Percentiles rank a stretch among this genome's conserved stretches.
These are phyloP conservation scores for Sporopachydermia lactativora DNA, from an alignment of 805 yeast species.

Conservation along the genomic window DNA sequence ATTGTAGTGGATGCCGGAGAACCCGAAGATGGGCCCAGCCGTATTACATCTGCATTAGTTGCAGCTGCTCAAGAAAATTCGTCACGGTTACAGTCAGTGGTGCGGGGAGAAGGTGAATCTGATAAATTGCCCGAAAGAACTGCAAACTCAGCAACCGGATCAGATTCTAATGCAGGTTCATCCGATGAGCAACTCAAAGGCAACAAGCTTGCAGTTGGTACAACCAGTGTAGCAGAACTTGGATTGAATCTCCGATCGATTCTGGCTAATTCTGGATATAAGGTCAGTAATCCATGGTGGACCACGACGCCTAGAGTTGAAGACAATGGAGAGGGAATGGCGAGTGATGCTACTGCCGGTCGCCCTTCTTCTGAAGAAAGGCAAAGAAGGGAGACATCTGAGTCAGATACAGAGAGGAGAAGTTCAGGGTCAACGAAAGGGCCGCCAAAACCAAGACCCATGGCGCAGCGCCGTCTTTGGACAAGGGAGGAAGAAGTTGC, in stretches of 20 bases:
- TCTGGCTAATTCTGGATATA: not conserved
- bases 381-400: conserved; percentile 12
- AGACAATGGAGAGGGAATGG: conserved; percentile 13
- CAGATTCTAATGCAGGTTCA: not conserved
- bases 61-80: not conserved
- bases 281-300: conserved; percentile 1
- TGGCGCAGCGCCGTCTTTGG: conserved; percentile 57
- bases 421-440: conserved; percentile 8
- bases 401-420: too few species aligned
- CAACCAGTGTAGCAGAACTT: not conserved
- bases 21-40: too few species aligned
- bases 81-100: not conserved
- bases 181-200: not conserved
- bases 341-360: conserved; percentile 4
- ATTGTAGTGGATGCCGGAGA: not conserved
- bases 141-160: not conserved
- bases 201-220: not conserved
- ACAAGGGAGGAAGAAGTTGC: conserved; percentile 81
- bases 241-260: not conserved
- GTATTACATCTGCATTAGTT: not conserved
- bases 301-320: conserved; percentile 1
- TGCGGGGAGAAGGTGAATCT: too few species aligned
- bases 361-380: conserved; percentile 9
- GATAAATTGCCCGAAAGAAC: too few species aligned
- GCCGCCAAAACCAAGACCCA: conserved; percentile 16